These are phyloP conservation scores for Luffa acutangula DNA, from an alignment of 306 rosid species.

Conservation along the genomic window DNA sequence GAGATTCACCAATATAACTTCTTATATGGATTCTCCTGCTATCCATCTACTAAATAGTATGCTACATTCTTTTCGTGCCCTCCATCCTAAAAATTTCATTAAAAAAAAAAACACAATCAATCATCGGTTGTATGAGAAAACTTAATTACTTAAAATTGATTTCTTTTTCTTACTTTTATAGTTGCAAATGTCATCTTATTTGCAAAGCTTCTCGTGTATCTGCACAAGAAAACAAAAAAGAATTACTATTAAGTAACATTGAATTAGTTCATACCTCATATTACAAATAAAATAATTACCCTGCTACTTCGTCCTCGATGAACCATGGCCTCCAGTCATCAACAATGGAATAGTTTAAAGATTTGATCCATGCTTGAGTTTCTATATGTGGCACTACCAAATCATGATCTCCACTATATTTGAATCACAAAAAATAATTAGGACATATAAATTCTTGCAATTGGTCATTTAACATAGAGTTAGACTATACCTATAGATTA, in stretches of 20 bases:
- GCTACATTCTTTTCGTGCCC: neutral
- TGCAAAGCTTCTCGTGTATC: neutral
- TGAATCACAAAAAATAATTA: too few species aligned
- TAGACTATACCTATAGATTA: too few species aligned
- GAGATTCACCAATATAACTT: too few species aligned
- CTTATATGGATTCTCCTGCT: neutral
- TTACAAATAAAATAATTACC: constrained; percentile 23
- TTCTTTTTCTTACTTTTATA: neutral
- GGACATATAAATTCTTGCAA: too few species aligned
- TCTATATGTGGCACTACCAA: constrained; percentile 13
- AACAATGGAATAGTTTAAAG: constrained; percentile 43
- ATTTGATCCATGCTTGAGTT: constrained; percentile 66
- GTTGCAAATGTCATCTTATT: constrained; percentile 1
- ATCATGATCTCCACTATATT: constrained; percentile 67
- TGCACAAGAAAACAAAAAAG: neutral
- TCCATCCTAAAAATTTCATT: neutral
- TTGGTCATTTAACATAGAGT: too few species aligned
- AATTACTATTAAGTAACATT: too few species aligned
- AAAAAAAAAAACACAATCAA: too few species aligned
- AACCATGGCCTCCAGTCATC: constrained; percentile 69
- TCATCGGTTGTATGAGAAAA: too few species aligned
- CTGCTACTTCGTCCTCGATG: constrained; percentile 41
- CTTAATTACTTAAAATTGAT: too few species aligned
- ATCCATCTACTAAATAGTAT: neutral
- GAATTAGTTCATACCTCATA: neutral